Evolutionary conservation across 108 stramenopile genomes (phyloP), one percentile per base, ranked within the genome.

Genomic region (Pseudonitzschia multistriata): DNA sequence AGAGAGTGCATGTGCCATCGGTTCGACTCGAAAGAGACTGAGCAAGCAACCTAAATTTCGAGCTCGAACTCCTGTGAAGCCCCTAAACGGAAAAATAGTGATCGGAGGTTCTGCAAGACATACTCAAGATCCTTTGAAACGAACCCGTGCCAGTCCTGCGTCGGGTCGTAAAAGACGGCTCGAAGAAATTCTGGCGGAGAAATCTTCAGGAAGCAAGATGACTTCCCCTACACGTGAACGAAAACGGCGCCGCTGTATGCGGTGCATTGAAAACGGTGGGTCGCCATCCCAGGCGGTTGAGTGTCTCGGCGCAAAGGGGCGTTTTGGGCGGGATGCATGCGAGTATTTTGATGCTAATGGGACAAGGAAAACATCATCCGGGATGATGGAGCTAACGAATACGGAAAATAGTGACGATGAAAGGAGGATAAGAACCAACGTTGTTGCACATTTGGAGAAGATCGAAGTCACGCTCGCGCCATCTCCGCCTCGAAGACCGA

Each of bases 21-120:
- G 24, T 7, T 35, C 37, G 30, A 22, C 62, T 4, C 40, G 37
- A 29, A 70, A 65, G 27, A 33, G 49, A 13, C 42, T 78, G 50
- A 47, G 71, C 36, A 78, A 72, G 40, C 71, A 72, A 61, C 77
- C 71, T 0, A 67, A 67, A 37, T 53, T 78, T 8, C 64, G 74
- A 14, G 67, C 63, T 0, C 31, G 75, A 66, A 63, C 75, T 24
- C 68, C 75, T 2, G 68, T 65, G 37, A 76, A 76, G 40, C 75
- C 75, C 2, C 22, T 70, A 39, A 53, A 31, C 37, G 75, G 75
- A 0, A 76, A 70, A 31, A 48, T 76, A 24, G 54, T 62, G 15
- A 39, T 70, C 14, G 50, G 59, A 34, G 35, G 31, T 33, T 2
- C 59, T n/a, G 27, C 35, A n/a, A 8, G 30, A 14, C 42, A 64